Evolutionary conservation across 768 basidiomycete species (phyloP).

Genomic region (Heimioporus sp.): DNA sequence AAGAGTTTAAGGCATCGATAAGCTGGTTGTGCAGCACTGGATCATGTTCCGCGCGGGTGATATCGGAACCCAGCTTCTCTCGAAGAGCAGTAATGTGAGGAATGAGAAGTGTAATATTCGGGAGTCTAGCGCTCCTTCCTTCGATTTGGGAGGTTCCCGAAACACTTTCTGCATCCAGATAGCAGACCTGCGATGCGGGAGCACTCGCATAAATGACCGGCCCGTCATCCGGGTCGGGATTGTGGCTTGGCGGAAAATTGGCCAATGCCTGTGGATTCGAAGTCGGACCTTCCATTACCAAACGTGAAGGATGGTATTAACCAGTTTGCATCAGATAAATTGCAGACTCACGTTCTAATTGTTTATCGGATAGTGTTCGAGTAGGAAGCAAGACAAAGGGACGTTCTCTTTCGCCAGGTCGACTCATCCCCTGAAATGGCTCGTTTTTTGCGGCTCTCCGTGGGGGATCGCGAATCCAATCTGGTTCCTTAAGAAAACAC

Average conservation of each 20-base stretch:
- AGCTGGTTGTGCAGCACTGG: not conserved
- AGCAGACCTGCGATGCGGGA: not conserved
- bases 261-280: not conserved
- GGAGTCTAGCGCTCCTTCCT: not conserved
- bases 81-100: not conserved
- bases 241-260: not conserved
- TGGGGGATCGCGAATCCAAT: not conserved
- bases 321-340: too few species aligned
- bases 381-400: not conserved
- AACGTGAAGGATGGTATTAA: not conserved
- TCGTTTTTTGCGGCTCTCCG: constrained; percentile 3
- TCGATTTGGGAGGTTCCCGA: not conserved
- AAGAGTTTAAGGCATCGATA: not conserved
- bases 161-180: too few species aligned
- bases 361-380: not conserved
- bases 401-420: not conserved
- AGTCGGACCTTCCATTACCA: not conserved
- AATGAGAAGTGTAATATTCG: not conserved
- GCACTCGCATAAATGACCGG: not conserved
- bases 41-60: not conserved
- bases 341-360: not conserved
- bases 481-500: not conserved
- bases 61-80: not conserved
- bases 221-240: not conserved
- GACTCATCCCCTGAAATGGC: constrained; percentile 11